A percentile compares a stretch with the other conserved stretches of the same genome.
Evolutionary conservation across 1,284 basidiomycete species (phyloP).

Genomic region (Tausonia pullulans): DNA sequence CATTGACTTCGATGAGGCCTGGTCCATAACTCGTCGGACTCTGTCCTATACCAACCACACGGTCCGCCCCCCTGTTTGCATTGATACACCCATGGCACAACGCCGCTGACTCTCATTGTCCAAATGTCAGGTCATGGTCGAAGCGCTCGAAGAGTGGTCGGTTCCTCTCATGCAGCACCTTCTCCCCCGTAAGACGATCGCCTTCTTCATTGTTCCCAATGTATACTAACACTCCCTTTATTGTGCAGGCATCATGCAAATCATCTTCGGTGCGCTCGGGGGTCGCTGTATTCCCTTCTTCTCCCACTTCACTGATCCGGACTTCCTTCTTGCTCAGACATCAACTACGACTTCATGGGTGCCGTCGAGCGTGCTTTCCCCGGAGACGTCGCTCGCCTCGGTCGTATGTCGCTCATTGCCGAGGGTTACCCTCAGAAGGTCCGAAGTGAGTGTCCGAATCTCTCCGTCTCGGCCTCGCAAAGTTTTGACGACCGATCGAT

Average conservation of each 20-base stretch:
- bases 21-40: conserved; percentile 73
- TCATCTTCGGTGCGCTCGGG: not conserved
- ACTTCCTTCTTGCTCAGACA: conserved; percentile 49
- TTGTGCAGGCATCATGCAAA: conserved; percentile 22
- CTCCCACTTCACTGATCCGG: conserved; percentile 65
- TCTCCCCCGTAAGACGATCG: conserved; percentile 44
- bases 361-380: conserved; percentile 80
- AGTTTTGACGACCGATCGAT: not conserved
- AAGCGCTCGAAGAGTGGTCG: conserved; percentile 67
- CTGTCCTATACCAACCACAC: conserved; percentile 94
- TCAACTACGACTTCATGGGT: conserved; percentile 46
- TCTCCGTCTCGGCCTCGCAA: conserved; percentile 33
- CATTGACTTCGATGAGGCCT: conserved; percentile 65
- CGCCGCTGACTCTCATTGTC: conserved; percentile 20
- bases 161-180: conserved; percentile 69
- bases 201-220: no score
- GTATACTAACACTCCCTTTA: no score
- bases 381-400: conserved; percentile 56
- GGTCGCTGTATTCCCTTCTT: conserved; percentile 14
- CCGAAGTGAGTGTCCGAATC: conserved; percentile 49
- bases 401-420: conserved; percentile 80
- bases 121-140: conserved; percentile 15
- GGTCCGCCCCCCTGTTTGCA: not conserved
- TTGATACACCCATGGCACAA: conserved; percentile 16
- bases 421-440: conserved; percentile 62